Evolutionary conservation across 2,329 filamentous ascomycete species (phyloP).

Genomic region (Aspergillus flavus): DNA sequence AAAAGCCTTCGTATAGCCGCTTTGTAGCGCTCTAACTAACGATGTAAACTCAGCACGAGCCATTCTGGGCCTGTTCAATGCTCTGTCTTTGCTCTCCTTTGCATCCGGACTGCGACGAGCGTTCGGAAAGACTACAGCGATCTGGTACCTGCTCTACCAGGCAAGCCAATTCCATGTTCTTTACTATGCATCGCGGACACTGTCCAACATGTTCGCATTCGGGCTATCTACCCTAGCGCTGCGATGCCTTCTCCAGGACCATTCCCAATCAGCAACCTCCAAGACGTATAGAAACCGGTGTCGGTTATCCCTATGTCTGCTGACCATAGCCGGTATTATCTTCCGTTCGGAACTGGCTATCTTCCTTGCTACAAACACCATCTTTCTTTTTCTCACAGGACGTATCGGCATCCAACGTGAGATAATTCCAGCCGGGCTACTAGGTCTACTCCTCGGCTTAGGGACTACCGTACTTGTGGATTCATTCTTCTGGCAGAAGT

Average conservation of each 20-base stretch:
- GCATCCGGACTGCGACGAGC: constrained; percentile 63
- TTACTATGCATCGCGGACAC: constrained; percentile 86
- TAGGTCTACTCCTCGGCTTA: constrained; percentile 69
- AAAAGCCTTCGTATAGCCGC: constrained; percentile 8
- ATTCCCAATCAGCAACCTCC: constrained; percentile 14
- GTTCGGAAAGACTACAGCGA: constrained; percentile 68
- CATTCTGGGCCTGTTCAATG: constrained; percentile 78
- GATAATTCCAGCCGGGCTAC: constrained; percentile 67
- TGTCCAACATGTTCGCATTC: constrained; percentile 98
- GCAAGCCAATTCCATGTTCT: constrained; percentile 87
- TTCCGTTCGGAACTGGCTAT: constrained; percentile 90
- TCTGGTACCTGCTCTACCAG: constrained; percentile 81
- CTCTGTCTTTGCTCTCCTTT: constrained; percentile 67
- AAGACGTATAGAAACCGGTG: constrained; percentile 50
- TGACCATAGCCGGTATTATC: constrained; percentile 78
- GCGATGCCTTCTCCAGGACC: constrained; percentile 52
- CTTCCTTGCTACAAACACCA: constrained; percentile 68
- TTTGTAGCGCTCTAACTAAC: background rate
- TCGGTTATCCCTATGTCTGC: constrained; percentile 68
- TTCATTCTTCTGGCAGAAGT: constrained; percentile 87
- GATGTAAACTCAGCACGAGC: constrained; percentile 61
- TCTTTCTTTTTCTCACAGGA: constrained; percentile 63
- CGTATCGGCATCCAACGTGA: constrained; percentile 55
- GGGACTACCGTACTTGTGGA: constrained; percentile 73
- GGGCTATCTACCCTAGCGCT: constrained; percentile 58